Conservation (phyloP, 805 yeast genomes). For the Starmerella roubikii region DNA sequence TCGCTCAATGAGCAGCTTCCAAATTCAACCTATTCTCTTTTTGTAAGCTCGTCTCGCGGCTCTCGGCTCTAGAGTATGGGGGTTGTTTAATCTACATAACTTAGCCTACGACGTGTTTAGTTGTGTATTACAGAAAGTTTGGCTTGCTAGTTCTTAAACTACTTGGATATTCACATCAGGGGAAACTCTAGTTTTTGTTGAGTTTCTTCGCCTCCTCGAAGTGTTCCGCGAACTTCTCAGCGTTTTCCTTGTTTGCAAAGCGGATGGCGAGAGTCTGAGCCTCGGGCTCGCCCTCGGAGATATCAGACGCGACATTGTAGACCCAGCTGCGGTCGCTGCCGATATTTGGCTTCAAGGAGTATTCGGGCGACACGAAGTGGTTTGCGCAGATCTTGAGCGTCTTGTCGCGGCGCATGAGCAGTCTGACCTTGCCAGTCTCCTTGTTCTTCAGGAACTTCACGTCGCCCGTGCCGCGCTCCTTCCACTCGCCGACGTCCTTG, state of each 20-base stretch:
- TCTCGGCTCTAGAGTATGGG: too few relatives aligned
- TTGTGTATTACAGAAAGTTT: too few relatives aligned
- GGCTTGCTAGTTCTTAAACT: too few relatives aligned
- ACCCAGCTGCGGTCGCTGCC: conserved; percentile 99
- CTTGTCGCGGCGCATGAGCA: conserved; percentile 98
- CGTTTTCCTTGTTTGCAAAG: conserved; percentile 51
- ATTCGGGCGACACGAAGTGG: conserved; percentile 66
- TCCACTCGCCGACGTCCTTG: conserved; percentile 64
- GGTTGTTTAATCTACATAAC: too few relatives aligned
- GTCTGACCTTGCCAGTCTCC: conserved; percentile 64
- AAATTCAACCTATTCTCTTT: too few relatives aligned
- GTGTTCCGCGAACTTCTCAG: conserved; percentile 86
- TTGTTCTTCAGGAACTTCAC: conserved; percentile 90
- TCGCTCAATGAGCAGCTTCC: too few relatives aligned
- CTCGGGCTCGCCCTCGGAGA: conserved; percentile 91
- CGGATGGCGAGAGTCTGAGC: conserved; percentile 94
- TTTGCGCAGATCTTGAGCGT: conserved; percentile 96
- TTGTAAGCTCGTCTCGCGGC: too few relatives aligned
- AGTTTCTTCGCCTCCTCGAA: conserved; percentile 70
- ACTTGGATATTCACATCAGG: background rate
- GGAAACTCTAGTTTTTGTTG: conserved; percentile 48
- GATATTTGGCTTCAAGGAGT: conserved; percentile 76
- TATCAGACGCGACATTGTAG: conserved; percentile 83
- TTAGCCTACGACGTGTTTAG: too few relatives aligned
- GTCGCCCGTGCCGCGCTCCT: conserved; percentile 98